These are phyloP conservation scores for Lentinula novae-zelandiae DNA, from an alignment of 1,284 basidiomycete genomes.

Conservation along the genomic window DNA sequence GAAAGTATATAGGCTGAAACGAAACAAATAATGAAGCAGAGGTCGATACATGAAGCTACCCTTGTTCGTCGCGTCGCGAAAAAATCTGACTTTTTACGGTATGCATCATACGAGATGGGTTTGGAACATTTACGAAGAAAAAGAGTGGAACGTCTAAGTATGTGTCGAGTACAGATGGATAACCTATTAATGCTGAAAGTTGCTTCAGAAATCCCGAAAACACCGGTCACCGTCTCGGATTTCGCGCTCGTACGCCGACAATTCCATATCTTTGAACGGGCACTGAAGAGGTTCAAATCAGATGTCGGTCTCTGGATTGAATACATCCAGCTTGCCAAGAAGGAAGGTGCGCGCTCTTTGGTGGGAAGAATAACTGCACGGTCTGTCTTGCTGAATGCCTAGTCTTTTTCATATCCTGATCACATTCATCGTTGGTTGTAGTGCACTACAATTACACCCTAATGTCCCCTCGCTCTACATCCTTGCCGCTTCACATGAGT, in stretches of 20 bases:
- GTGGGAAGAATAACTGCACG: slow-evolving; percentile 77
- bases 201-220: slow-evolving; percentile 43
- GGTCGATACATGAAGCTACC: slow-evolving; percentile 81
- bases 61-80: slow-evolving; percentile 81
- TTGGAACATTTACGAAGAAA: slow-evolving; percentile 80
- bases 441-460: slow-evolving; percentile 86
- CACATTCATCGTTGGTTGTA: slow-evolving; percentile 24
- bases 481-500: slow-evolving; percentile 82
- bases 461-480: slow-evolving; percentile 80
- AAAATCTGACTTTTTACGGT: slow-evolving; percentile 88
- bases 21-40: slow-evolving; percentile 81
- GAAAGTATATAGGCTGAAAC: slow-evolving; percentile 63
- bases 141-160: slow-evolving; percentile 70
- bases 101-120: slow-evolving; percentile 90
- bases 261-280: slow-evolving; percentile 89
- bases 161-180: slow-evolving; percentile 25
- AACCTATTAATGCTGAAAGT: not conserved
- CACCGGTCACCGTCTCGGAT: slow-evolving; percentile 70
- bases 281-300: slow-evolving; percentile 83
- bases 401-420: not conserved
- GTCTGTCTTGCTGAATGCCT: slow-evolving; percentile 33
- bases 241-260: slow-evolving; percentile 81
- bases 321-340: slow-evolving; percentile 83
- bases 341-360: slow-evolving; percentile 76
- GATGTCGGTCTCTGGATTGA: slow-evolving; percentile 88